These are phyloP conservation scores for Boletus mariae DNA, from an alignment of 1,284 basidiomycete species.

Conservation along the genomic window DNA sequence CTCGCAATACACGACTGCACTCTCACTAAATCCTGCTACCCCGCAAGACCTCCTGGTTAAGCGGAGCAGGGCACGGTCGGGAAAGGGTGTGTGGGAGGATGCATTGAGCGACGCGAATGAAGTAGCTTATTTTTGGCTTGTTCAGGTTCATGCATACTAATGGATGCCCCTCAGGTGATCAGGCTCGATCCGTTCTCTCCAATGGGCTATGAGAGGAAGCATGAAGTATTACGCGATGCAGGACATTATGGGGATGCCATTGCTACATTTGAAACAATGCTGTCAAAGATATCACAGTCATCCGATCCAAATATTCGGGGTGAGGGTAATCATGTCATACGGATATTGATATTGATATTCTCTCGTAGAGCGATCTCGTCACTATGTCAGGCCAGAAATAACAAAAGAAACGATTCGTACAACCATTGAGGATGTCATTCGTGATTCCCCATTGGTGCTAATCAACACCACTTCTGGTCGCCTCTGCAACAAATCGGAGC, in stretches of 20 bases:
- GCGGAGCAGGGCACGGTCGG: neutral
- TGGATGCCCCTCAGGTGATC: neutral
- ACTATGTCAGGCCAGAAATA: neutral
- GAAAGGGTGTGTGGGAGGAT: neutral
- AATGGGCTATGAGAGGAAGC: neutral
- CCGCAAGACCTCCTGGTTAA: neutral
- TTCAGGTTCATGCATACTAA: neutral
- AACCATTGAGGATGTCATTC: neutral
- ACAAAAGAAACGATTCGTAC: neutral
- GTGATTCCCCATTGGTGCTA: slow-evolving; percentile 6
- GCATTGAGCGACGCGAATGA: neutral
- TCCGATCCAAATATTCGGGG: neutral
- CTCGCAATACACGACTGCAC: neutral
- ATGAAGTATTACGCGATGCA: neutral
- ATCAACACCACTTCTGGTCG: slow-evolving; percentile 6
- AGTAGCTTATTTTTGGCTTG: neutral
- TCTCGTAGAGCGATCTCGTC: neutral
- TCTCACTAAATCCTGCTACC: neutral
- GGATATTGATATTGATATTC: neutral
- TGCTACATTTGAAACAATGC: neutral
- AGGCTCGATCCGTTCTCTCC: neutral
- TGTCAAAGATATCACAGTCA: neutral
- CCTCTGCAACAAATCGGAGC: slow-evolving; percentile 1
- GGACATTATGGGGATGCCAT: neutral
- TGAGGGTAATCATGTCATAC: neutral